Evolutionary conservation across 1,284 basidiomycete genomes (phyloP).

Genomic region (Ceratobasidium sp.): DNA sequence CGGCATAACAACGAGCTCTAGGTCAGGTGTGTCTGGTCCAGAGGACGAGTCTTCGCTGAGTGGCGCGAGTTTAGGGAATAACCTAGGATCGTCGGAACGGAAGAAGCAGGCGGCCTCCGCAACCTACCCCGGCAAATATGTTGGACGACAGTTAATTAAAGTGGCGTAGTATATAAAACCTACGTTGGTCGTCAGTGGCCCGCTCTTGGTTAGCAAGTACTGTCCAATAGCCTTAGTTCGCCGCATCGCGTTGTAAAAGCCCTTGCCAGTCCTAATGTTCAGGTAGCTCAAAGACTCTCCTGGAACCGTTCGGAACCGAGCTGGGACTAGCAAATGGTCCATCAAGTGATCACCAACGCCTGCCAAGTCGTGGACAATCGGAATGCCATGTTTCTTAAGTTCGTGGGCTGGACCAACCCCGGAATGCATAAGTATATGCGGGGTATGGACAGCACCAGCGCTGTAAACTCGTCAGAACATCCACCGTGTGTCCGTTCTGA

Average conservation of each 20-base stretch:
- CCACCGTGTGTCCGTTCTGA: neutral
- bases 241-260: slow-evolving; percentile 46
- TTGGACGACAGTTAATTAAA: too few relatives aligned
- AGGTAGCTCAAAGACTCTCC: slow-evolving; percentile 51
- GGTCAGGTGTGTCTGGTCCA: slow-evolving; percentile 46
- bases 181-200: slow-evolving; percentile 64
- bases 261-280: slow-evolving; percentile 45
- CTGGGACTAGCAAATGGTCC: slow-evolving; percentile 62
- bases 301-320: slow-evolving; percentile 60
- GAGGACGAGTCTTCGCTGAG: slow-evolving; percentile 44
- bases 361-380: slow-evolving; percentile 60
- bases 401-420: slow-evolving; percentile 67
- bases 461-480: slow-evolving; percentile 4
- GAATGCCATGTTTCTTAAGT: slow-evolving; percentile 58
- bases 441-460: slow-evolving; percentile 56
- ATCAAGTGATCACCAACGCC: slow-evolving; percentile 61
- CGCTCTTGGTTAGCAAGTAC: slow-evolving; percentile 56
- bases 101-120: slow-evolving; percentile 49
- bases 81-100: slow-evolving; percentile 46
- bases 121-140: too few relatives aligned
- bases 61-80: slow-evolving; percentile 43
- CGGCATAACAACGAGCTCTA: slow-evolving; percentile 46
- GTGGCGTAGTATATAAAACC: too few relatives aligned
- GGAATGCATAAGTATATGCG: slow-evolving; percentile 62
- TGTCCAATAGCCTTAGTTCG: slow-evolving; percentile 50